Base-by-base conservation (phyloP, 192 early-diverging fungal species). In the Rhizoclosmatium sp. region DNA sequence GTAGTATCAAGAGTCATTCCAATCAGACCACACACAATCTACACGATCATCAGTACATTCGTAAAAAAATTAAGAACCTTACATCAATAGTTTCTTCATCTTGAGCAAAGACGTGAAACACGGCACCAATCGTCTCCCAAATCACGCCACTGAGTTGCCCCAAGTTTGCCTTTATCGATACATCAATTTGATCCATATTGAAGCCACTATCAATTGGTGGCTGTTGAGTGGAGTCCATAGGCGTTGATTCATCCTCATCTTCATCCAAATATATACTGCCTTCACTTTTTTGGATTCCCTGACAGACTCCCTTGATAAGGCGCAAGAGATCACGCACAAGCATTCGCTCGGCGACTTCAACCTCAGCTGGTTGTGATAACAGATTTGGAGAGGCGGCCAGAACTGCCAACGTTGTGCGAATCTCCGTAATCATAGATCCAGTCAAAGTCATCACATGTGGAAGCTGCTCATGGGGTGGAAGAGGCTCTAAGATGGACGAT, bases 61-160 rank as follows among this genome's bases (percentile, higher is more conserved):
- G 61, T 7, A 59, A 19, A 16, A 58, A 79, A n/a, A 49, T 0
- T 0, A 75, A 41, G 3, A 41, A 59, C 12, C 68, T 76, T 40
- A 82, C 82, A 72, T 79, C 72, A 78, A 84, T 80, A n/a, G 81
- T 78, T 41, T 79, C 65, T 42, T 76, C 79, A 47, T 82, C 83
- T 42, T 47, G 39, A 7, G n/a, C 68, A 76, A 79, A 84, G 14
- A 80, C 51, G 46, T 59, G 64, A 62, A 81, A 84, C 9, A 76
- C 69, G 4, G 73, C 69, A 23, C 47, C 69, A 59, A 79, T 65
- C 39, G 71, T 69, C n/a, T 82, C 78, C 80, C 80, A 84, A 10
- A 84, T 72, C n/a, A 84, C 78, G 2, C 21, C 61, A 49, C 80
- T 78, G 10, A 81, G 59, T 16, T 65, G 47, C 47, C 16, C 40